Conservation (phyloP, 164 flowering plant genomes). For the Paratinospora sagittata region DNA sequence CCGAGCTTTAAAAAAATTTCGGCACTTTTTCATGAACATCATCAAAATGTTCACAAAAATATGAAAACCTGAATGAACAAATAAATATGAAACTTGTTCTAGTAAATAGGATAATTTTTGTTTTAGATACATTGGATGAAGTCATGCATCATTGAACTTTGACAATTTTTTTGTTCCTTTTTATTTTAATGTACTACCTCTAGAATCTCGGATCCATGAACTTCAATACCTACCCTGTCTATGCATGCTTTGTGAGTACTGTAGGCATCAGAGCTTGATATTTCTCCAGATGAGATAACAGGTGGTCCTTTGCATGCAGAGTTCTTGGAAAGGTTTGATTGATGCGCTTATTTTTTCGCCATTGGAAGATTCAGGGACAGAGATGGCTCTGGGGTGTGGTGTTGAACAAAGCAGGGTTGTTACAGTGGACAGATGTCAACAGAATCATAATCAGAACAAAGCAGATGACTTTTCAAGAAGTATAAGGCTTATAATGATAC, state of each 20-base stretch:
- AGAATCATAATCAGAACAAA: constrained; percentile 17
- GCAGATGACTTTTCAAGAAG: constrained; percentile 35
- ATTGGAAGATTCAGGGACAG: constrained; percentile 7
- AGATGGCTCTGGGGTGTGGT: constrained; percentile 12
- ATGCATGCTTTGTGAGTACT: background rate
- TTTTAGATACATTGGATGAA: no score
- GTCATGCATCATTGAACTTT: no score
- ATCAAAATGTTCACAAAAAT: no score
- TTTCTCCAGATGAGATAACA: background rate
- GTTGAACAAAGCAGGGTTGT: constrained; percentile 9
- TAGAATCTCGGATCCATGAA: background rate
- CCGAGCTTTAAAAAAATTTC: no score
- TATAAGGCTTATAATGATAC: constrained; percentile 73
- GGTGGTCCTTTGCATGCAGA: constrained; percentile 36
- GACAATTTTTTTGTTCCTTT: no score
- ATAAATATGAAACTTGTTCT: no score
- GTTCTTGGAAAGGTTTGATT: constrained; percentile 77
- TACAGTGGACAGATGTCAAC: constrained; percentile 11
- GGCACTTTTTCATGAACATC: no score
- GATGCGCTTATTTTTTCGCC: constrained; percentile 55
- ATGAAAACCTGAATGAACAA: no score
- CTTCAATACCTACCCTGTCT: background rate
- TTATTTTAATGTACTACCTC: no score
- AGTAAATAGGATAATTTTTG: no score
- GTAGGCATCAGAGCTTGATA: background rate